Evolutionary conservation across 805 yeast genomes (phyloP).

Genomic region (Ogataea parapolymorpha): DNA sequence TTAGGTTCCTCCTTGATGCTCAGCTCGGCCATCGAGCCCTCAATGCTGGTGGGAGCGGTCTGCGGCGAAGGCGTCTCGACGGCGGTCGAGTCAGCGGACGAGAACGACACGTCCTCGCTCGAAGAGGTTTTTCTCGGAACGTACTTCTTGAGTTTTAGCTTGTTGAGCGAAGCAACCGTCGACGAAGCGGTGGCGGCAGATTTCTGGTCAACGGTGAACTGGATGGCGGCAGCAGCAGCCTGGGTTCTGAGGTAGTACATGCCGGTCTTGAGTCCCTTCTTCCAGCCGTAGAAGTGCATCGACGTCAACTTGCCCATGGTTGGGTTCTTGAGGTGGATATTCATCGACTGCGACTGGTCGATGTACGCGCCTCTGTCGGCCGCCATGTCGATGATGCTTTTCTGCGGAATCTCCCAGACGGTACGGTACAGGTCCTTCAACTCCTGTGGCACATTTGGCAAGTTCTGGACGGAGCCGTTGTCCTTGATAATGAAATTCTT

Average conservation of each 20-base stretch:
- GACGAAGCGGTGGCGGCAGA: conserved; percentile 30
- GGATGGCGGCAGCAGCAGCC: conserved; percentile 97
- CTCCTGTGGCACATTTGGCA: conserved; percentile 52
- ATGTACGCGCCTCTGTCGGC: conserved; percentile 78
- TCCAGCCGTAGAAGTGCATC: conserved; percentile 99
- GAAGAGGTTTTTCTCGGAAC: conserved; percentile 29
- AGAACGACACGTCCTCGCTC: conserved; percentile 29
- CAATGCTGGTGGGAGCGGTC: conserved; percentile 39
- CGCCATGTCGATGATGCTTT: conserved; percentile 58
- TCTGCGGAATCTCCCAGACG: conserved; percentile 61
- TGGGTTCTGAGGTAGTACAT: conserved; percentile 98
- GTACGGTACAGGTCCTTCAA: conserved; percentile 55
- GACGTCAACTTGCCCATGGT: conserved; percentile 97
- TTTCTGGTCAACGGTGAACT: conserved; percentile 73
- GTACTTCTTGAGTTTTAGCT: conserved; percentile 35
- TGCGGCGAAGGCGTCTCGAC: conserved; percentile 46
- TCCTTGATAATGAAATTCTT: conserved; percentile 53
- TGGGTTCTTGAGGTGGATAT: conserved; percentile 87
- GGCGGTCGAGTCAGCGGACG: conserved; percentile 30
- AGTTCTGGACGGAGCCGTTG: conserved; percentile 55
- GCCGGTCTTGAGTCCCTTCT: conserved; percentile 97
- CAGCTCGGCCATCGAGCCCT: conserved; percentile 45
- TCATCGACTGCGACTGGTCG: conserved; percentile 92
- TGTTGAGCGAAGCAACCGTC: conserved; percentile 27
- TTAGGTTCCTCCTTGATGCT: conserved; percentile 25